phyloP scores from a whole-genome alignment of 2,329 filamentous ascomycete species.

The Ramichloridium luteum region DNA sequence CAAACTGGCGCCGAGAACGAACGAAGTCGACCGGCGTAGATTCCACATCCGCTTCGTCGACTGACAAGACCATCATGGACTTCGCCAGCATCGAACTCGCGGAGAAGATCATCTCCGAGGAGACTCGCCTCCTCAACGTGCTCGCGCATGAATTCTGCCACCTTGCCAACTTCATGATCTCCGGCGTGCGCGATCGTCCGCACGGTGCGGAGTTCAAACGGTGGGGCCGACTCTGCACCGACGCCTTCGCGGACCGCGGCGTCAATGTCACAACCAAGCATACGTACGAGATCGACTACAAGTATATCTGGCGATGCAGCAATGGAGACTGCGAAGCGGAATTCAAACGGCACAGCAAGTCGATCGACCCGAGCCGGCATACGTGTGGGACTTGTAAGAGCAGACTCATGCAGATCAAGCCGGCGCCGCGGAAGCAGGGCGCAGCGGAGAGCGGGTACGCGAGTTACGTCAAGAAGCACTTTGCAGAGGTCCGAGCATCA shows the following conservation, averaged over 20 bases:
- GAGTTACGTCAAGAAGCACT: constrained; percentile 54
- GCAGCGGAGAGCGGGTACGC: constrained; percentile 40
- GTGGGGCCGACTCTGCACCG: constrained; percentile 52
- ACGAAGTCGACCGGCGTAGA: constrained; percentile 20
- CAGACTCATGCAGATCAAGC: constrained; percentile 63
- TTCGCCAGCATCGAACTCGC: constrained; percentile 44
- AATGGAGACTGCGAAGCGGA: constrained; percentile 48
- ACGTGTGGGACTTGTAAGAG: constrained; percentile 66
- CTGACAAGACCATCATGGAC: constrained; percentile 24
- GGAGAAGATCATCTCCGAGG: constrained; percentile 26
- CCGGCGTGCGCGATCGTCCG: constrained; percentile 58
- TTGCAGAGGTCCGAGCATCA: constrained; percentile 45
- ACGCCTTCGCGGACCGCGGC: constrained; percentile 47
- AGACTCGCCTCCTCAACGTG: constrained; percentile 63
- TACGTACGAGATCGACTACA: constrained; percentile 79
- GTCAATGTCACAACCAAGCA: constrained; percentile 82
- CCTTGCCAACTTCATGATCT: constrained; percentile 81
- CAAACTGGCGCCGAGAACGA: constrained; percentile 38
- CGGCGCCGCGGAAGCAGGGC: constrained; percentile 45
- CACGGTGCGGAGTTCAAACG: constrained; percentile 76
- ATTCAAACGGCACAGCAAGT: constrained; percentile 76
- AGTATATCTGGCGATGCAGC: constrained; percentile 74
- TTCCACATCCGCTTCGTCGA: constrained; percentile 7
- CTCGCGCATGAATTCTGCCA: constrained; percentile 97
- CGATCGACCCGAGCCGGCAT: constrained; percentile 60